Base-by-base conservation (phyloP, 2,329 filamentous ascomycete species). In the Lojkania enalia region DNA sequence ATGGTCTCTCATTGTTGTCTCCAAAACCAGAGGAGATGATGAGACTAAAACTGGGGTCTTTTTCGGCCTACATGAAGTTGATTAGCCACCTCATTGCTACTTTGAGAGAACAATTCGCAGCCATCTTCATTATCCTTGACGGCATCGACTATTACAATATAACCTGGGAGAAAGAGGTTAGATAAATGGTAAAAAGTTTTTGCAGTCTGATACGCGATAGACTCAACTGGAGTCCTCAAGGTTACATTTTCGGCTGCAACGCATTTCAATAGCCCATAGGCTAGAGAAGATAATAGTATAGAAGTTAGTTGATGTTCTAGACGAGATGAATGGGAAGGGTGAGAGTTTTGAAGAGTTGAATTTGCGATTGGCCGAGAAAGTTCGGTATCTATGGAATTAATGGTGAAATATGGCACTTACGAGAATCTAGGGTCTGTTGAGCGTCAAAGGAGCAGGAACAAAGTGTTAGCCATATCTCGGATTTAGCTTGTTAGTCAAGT, bases 71-170 rank as follows among this genome's bases (percentile, higher is more conserved):
- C 18, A n/a, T 41, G 16, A 33, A 32, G 23, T 18, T 41, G 6
- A 20, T 40, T 5, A 6, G 25, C 39, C 13, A 42, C 3, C 19
- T 20, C 33, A 5, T 36, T 15, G 19, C 15, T 9, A 36, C 9
- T 9, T 11, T 36, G 5, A 5, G 21, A 11, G 19, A 19, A 19
- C 20, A 9, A 5, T 36, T 20, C 33, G 5, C 16, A 11, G 31
- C 12, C 3, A 23, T 42, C 5, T 18, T 42, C 29, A 23, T 42
- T 19, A 14, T 42, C 5, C 16, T 42, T 25, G 39, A 42, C 16
- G 39, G 30, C 16, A 12, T 42, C 7, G 39, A 42, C 9, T 42
- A 18, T 12, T 42, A 41, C 18, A 27, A 41, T 16, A 5, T 36
- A 19, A 21, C 33, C 5, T 21, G 33, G 33, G 16, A 36, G 33